Evolutionary conservation across 163 green algal species (phyloP), one percentile per base, ranked within the genome.

Genomic region (Chlamydomonas reinhardtii): DNA sequence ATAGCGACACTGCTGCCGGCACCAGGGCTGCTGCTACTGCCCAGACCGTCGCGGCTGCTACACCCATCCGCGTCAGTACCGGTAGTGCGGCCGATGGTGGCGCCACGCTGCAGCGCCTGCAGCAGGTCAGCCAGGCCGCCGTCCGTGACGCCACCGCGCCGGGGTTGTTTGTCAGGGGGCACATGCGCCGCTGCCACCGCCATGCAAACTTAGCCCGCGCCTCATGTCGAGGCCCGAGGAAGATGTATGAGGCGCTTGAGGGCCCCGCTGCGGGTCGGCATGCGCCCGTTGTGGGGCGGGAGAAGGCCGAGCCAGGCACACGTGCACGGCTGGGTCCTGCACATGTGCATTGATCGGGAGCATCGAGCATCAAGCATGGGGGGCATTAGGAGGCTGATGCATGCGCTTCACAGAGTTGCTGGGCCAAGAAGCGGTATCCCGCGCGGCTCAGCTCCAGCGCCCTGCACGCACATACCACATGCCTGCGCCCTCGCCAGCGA

Each of bases 291-390:
- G 39, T 5, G 6, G 73, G 73, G 2, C 73, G 25, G 9, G 5
- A 22, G 29, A 78, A 78, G 43, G 73, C 73, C 43, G 73, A 68
- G 43, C 73, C 73, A 29, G 73, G 73, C 14, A 17, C 73, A 39
- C 73, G 43, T 5, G 37, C 22, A 1, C 69, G 69, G 34, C 48
- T 17, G 48, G 9, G 1, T 9, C 48, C 48, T 56, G 48, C 48
- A 56, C 5, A 8, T 48, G 39, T 8, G 8, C 39, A 48, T 48
- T n/a, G n/a, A n/a, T n/a, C n/a, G n/a, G n/a, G n/a, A n/a, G n/a
- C n/a, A n/a, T n/a, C n/a, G n/a, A n/a, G n/a, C n/a, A n/a, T n/a
- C n/a, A n/a, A n/a, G n/a, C n/a, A n/a, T n/a, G n/a, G n/a, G n/a
- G n/a, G n/a, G n/a, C n/a, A n/a, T n/a, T n/a, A n/a, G n/a, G n/a